A percentile compares a stretch with the other conserved stretches of the same genome.
Conservation (phyloP, 192 early-diverging fungal genomes). For the Allomyces macrogynus region DNA sequence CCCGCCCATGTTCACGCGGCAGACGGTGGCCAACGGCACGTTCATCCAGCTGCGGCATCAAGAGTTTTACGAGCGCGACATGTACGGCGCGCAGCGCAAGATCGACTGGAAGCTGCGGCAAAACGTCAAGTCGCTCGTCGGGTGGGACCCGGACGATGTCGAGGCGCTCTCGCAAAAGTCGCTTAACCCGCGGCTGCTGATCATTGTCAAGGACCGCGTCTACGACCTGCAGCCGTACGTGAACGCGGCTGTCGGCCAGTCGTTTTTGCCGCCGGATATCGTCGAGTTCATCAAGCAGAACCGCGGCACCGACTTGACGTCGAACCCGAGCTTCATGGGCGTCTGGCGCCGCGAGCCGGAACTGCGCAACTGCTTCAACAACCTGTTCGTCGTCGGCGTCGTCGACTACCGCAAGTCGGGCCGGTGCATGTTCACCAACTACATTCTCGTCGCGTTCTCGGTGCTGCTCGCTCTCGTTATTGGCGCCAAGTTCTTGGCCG, state of each 20-base stretch:
- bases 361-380: constrained; percentile 35
- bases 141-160: not conserved
- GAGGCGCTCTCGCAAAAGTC: not conserved
- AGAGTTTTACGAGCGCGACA: not conserved
- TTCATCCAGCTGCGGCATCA: not conserved
- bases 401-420: constrained; percentile 36
- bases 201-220: not conserved
- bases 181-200: not conserved
- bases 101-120: not conserved
- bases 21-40: not conserved
- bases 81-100: not conserved
- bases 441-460: constrained; percentile 39
- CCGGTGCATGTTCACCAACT: constrained; percentile 39
- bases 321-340: constrained; percentile 13
- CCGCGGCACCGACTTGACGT: constrained; percentile 27
- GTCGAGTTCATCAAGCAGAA: constrained; percentile 16
- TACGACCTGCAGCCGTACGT: constrained; percentile 12
- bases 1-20: not conserved
- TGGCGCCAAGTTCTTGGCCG: constrained; percentile 53
- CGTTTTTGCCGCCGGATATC: not conserved
- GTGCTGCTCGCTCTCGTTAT: constrained; percentile 44
- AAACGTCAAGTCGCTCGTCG: not conserved
- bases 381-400: constrained; percentile 41
- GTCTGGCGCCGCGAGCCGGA: constrained; percentile 7
- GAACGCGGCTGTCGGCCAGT: constrained; percentile 8